Conservation (phyloP, 192 early-diverging fungal species). For the Diversispora epigaea region DNA sequence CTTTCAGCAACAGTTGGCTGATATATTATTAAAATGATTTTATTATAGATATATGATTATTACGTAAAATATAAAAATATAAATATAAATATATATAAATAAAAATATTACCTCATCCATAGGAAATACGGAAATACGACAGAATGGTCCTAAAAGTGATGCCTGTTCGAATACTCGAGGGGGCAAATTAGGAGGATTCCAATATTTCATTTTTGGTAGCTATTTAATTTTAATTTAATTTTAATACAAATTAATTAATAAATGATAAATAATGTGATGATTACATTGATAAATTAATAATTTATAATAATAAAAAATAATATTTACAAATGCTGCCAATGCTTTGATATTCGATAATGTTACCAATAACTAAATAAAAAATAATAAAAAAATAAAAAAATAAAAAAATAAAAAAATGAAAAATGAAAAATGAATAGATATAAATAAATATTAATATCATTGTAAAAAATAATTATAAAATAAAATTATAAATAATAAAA, state of each 20-base stretch:
- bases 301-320: background rate
- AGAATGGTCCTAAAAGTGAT: slow-evolving; percentile 77
- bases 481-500: background rate
- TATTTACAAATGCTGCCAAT: slow-evolving; percentile 49
- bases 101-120: slow-evolving; percentile 37
- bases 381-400: background rate
- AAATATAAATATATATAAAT: background rate
- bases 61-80: background rate
- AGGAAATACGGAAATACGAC: slow-evolving; percentile 56
- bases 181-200: slow-evolving; percentile 54
- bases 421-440: background rate
- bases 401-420: slow-evolving; percentile 29
- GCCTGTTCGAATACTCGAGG: slow-evolving; percentile 59
- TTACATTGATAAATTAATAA: too few relatives aligned
- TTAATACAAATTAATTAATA: background rate
- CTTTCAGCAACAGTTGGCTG: slow-evolving; percentile 50
- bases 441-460: too few relatives aligned
- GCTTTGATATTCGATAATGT: slow-evolving; percentile 56
- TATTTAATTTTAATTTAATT: background rate
- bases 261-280: background rate
- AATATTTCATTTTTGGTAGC: slow-evolving; percentile 44
- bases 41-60: slow-evolving; percentile 1
- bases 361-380: slow-evolving; percentile 44
- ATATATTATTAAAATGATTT: slow-evolving; percentile 33
- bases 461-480: too few relatives aligned